Evolutionary conservation across 345 rosid species (phyloP), one percentile per base, ranked within the genome.

Genomic region (Erucastrum elatum): DNA sequence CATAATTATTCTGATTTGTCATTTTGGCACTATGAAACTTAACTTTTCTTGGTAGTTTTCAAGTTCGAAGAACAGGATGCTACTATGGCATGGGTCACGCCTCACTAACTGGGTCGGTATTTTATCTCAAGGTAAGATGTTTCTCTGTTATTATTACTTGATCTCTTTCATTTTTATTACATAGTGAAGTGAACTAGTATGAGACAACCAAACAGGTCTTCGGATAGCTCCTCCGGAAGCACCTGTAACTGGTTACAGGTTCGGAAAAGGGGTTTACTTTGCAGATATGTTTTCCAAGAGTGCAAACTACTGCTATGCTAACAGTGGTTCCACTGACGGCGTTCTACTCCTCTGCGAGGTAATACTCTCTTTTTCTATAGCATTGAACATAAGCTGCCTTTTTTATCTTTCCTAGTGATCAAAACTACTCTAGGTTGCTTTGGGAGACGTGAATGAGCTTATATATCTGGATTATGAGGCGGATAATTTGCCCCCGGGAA

Each of bases 271-370:
- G 37, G 94, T 92, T 79, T 94, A 94, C 85, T 94, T 94, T 74
- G 94, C 96, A 13, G 98, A 94, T 77, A 90, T 94, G 96, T 94
- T 94, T 89, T 92, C 97, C 75, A 94, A 94, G 85, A 94, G 97
- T 72, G 97, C 94, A 0, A 92, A 92, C 77, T 94, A 94, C 75
- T 94, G 97, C 82, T 94, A 82, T 79, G 83, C 94, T 63, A 84
- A 53, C 73, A 46, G 31, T 41, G 31, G 86, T 41, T 64, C 83
- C 65, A 80, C 82, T 35, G 78, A 88, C 60, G 96, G 94, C 4
- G 98, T 89, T 70, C 88, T 94, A 64, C 90, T 94, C 64, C 84
- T 94, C 70, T 92, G 97, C 49, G 97, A 94, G 96, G 97, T 90
- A 65, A 49, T 68, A 56, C 39, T 49, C 75, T 21, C 34, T 64